These are phyloP conservation scores for Candida sanyaensis DNA, from an alignment of 1,139 yeast species.

Conservation along the genomic window DNA sequence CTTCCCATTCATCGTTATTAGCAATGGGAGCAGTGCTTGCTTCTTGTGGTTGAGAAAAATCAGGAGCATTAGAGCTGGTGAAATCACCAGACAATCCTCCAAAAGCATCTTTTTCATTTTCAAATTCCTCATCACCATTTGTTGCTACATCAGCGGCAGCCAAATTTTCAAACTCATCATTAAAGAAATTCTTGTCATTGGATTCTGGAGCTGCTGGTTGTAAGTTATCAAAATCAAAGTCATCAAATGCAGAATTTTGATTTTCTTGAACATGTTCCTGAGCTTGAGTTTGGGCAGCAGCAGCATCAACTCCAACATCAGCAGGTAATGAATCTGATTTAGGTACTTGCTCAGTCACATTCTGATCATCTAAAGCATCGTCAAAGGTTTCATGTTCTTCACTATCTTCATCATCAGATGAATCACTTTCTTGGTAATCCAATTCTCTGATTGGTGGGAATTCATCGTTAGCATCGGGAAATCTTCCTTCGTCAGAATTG, in stretches of 20 bases:
- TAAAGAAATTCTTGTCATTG: constrained; percentile 32
- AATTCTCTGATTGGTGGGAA: constrained; percentile 75
- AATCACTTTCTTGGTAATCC: constrained; percentile 57
- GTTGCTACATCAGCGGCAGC: constrained; percentile 47
- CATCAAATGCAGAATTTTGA: constrained; percentile 18
- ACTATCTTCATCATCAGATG: constrained; percentile 37
- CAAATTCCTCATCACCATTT: constrained; percentile 25
- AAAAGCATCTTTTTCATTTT: constrained; percentile 18
- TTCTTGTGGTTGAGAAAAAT: constrained; percentile 20
- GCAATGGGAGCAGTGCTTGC: constrained; percentile 15
- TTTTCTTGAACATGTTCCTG: background rate
- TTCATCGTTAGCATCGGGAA: constrained; percentile 31
- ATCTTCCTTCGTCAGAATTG: constrained; percentile 47
- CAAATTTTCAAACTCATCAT: constrained; percentile 39
- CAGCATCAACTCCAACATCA: constrained; percentile 10
- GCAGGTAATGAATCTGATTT: constrained; percentile 12
- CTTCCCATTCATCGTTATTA: constrained; percentile 87
- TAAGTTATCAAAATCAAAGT: constrained; percentile 42
- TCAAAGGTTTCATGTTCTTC: constrained; percentile 36
- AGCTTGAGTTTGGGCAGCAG: constrained; percentile 3
- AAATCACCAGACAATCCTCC: constrained; percentile 40
- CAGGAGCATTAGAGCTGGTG: constrained; percentile 37
- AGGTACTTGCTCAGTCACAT: background rate
- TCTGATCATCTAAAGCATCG: constrained; percentile 41
- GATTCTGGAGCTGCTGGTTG: constrained; percentile 38